Percentiles rank a stretch among this genome's conserved stretches.
phyloP scores from a whole-genome alignment of 75 land plant genomes.

The Cryptomeria japonica region DNA sequence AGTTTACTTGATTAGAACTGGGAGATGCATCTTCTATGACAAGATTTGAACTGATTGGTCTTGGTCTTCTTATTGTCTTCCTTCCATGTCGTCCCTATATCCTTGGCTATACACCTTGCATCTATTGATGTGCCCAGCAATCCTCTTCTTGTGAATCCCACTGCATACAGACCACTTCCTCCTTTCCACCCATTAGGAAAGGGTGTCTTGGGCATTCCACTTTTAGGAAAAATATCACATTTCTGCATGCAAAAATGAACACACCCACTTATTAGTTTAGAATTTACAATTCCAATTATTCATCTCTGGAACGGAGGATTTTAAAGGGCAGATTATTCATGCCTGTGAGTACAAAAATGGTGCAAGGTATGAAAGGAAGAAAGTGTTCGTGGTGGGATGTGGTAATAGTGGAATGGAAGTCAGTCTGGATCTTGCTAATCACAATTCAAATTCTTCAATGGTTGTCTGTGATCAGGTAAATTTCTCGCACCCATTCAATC shows the following conservation, averaged over 20 bases:
- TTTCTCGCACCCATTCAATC: no score
- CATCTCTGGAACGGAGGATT: no score
- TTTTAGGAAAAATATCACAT: conserved; percentile 19
- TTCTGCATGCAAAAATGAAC: conserved; percentile 24
- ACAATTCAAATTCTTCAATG: conserved; percentile 55
- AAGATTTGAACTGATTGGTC: neutral
- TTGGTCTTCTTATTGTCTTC: neutral
- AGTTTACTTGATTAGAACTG: neutral
- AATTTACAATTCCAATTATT: no score
- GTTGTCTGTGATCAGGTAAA: conserved; percentile 68
- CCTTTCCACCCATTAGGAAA: conserved; percentile 44
- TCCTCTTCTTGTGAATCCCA: conserved; percentile 40
- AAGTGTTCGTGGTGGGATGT: conserved; percentile 75
- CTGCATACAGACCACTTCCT: conserved; percentile 27
- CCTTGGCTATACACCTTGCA: conserved; percentile 31
- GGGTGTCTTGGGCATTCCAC: conserved; percentile 40
- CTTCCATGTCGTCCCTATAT: conserved; percentile 33
- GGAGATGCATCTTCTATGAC: conserved; percentile 33
- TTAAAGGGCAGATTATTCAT: conserved; percentile 54
- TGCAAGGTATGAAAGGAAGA: conserved; percentile 34
- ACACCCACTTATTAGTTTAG: neutral
- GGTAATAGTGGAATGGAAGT: conserved; percentile 93
- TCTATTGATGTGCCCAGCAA: conserved; percentile 31
- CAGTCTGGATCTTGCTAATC: conserved; percentile 64
- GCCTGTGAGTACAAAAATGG: conserved; percentile 69